These are phyloP conservation scores for Arthrobotrys megalospora DNA, from an alignment of 2,329 filamentous ascomycete genomes.

Conservation along the genomic window DNA sequence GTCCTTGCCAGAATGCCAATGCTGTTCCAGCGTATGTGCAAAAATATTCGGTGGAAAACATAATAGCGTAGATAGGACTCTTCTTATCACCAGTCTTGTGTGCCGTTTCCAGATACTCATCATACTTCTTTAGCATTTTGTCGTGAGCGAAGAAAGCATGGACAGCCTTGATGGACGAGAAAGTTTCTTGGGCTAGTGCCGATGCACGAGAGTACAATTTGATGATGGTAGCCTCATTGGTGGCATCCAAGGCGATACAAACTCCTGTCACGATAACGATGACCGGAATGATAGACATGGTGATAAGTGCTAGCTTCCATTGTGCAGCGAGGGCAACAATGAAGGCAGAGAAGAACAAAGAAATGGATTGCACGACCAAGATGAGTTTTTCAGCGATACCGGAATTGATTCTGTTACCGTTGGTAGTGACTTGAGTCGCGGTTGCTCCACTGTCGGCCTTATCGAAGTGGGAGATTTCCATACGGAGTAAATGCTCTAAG, in stretches of 20 bases:
- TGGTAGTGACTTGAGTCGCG: conserved; percentile 73
- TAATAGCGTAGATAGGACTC: conserved; percentile 69
- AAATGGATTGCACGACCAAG: conserved; percentile 73
- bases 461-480: conserved; percentile 79
- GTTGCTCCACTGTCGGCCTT: conserved; percentile 67
- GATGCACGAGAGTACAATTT: conserved; percentile 73
- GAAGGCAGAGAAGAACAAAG: conserved; percentile 72
- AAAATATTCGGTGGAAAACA: conserved; percentile 70
- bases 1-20: conserved; percentile 76
- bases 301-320: conserved; percentile 75
- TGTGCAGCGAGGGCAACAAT: conserved; percentile 74
- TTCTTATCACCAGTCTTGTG: conserved; percentile 70
- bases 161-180: conserved; percentile 75
- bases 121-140: conserved; percentile 72
- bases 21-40: conserved; percentile 72
- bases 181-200: conserved; percentile 75
- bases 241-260: conserved; percentile 73
- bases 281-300: conserved; percentile 73
- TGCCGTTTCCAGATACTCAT: conserved; percentile 73
- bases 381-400: conserved; percentile 71
- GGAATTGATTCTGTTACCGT: conserved; percentile 76
- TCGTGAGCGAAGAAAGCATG: conserved; percentile 75
- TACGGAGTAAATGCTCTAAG: conserved; percentile 75
- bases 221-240: conserved; percentile 70
- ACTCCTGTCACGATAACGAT: conserved; percentile 71